A percentile compares a stretch with the other conserved stretches of the same genome.
These are phyloP conservation scores for Epichloe gansuensis DNA, from an alignment of 2,329 filamentous ascomycete genomes.

Conservation along the genomic window DNA sequence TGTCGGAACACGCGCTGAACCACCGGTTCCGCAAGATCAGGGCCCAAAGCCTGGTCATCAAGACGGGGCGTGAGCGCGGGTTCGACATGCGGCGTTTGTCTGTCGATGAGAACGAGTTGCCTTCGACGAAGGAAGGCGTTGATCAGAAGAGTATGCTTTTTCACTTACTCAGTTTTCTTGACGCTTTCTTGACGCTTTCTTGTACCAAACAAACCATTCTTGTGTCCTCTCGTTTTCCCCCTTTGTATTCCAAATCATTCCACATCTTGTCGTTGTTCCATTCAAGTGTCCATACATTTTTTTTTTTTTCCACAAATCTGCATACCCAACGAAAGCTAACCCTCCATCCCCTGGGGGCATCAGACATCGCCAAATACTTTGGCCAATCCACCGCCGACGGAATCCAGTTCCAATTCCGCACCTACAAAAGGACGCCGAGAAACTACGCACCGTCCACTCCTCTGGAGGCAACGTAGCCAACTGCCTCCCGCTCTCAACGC, in stretches of 20 bases:
- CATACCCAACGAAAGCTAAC: conserved; percentile 5
- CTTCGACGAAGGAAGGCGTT: conserved; percentile 25
- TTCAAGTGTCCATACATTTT: not conserved
- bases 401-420: conserved; percentile 48
- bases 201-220: not conserved
- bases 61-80: conserved; percentile 20
- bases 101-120: conserved; percentile 22
- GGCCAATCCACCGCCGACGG: conserved; percentile 46
- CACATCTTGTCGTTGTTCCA: not conserved
- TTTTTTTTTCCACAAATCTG: not conserved
- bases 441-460: conserved; percentile 31
- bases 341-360: not conserved
- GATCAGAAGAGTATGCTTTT: conserved; percentile 28
- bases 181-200: not conserved
- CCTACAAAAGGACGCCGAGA: conserved; percentile 39
- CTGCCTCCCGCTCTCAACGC: conserved; percentile 20
- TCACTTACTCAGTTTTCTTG: not conserved
- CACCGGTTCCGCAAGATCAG: conserved; percentile 39
- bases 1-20: conserved; percentile 33
- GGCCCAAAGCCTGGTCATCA: conserved; percentile 28
- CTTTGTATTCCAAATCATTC: not conserved
- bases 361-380: conserved; percentile 48
- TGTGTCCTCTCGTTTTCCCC: not conserved
- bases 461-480: conserved; percentile 33
- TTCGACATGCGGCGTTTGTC: conserved; percentile 32